These are phyloP conservation scores for Rhododendron kiyosumense DNA, from an alignment of 148 eudicot species.

Conservation along the genomic window DNA sequence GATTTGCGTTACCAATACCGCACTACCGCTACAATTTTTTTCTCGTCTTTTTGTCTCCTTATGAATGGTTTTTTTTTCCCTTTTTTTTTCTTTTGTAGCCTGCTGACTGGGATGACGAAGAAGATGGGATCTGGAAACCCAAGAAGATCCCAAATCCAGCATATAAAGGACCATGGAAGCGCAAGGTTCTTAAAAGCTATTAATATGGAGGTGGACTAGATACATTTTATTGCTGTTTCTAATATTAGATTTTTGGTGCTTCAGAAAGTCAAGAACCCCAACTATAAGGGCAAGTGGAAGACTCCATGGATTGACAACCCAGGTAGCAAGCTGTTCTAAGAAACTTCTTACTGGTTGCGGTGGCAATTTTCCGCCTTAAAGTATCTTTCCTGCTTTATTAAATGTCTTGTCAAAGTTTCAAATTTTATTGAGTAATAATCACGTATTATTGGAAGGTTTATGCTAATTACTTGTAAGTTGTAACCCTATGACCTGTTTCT, in stretches of 20 bases:
- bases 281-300: slow-evolving; percentile 97
- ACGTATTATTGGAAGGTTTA: neutral
- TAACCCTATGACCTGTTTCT: neutral
- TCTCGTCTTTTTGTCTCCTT: neutral
- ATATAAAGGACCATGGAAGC: slow-evolving; percentile 96
- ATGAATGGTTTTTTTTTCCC: neutral
- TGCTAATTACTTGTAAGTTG: neutral
- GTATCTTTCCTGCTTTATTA: neutral
- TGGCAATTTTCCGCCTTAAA: neutral
- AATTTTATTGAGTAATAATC: neutral
- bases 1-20: neutral
- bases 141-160: slow-evolving; percentile 87
- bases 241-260: slow-evolving; percentile 8
- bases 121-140: slow-evolving; percentile 86
- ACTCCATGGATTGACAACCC: slow-evolving; percentile 98
- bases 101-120: slow-evolving; percentile 92
- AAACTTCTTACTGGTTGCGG: neutral
- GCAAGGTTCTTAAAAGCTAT: slow-evolving; percentile 43
- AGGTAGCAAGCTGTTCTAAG: slow-evolving; percentile 32
- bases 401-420: neutral
- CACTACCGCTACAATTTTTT: neutral
- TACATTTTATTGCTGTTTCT: slow-evolving; percentile 11
- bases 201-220: neutral
- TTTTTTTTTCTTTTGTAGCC: slow-evolving; percentile 34
- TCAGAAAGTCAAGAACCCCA: slow-evolving; percentile 90